Conservation (phyloP, 2,329 filamentous ascomycete genomes). For the Alternaria gaisen region DNA sequence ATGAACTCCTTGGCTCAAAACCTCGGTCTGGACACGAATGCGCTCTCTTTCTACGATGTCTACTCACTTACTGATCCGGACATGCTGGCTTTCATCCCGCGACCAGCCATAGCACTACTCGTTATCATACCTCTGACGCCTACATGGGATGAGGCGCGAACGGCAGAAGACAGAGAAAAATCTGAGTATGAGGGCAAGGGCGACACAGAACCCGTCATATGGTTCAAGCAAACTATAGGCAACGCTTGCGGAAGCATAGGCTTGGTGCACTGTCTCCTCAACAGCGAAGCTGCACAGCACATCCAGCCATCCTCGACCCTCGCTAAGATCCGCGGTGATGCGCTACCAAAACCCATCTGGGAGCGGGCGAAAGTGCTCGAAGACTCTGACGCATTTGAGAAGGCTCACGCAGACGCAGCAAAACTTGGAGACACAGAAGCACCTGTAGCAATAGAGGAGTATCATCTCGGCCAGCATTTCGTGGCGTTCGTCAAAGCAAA, state of each 20-base stretch:
- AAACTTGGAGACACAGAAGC: slow-evolving; percentile 52
- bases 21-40: slow-evolving; percentile 57
- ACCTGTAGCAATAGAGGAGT: slow-evolving; percentile 40
- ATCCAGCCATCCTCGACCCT: slow-evolving; percentile 57
- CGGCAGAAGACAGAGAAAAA: slow-evolving; percentile 53
- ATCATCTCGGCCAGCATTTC: slow-evolving; percentile 54
- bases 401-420: slow-evolving; percentile 55
- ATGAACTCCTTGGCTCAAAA: slow-evolving; percentile 60
- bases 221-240: slow-evolving; percentile 67
- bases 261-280: slow-evolving; percentile 63
- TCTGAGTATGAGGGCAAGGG: slow-evolving; percentile 58
- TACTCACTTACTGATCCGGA: slow-evolving; percentile 62
- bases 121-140: slow-evolving; percentile 60
- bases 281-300: slow-evolving; percentile 56
- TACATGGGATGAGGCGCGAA: slow-evolving; percentile 52
- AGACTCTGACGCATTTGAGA: slow-evolving; percentile 56
- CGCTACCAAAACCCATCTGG: slow-evolving; percentile 55
- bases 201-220: slow-evolving; percentile 62
- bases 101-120: slow-evolving; percentile 63
- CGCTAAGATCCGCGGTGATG: slow-evolving; percentile 55
- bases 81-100: slow-evolving; percentile 60
- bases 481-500: slow-evolving; percentile 58
- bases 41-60: slow-evolving; percentile 63
- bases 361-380: slow-evolving; percentile 63
- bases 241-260: slow-evolving; percentile 68